Percentiles rank a stretch among this genome's conserved stretches.
Evolutionary conservation across 352 stramenopile genomes (phyloP).

Genomic region (Peronospora destructor): DNA sequence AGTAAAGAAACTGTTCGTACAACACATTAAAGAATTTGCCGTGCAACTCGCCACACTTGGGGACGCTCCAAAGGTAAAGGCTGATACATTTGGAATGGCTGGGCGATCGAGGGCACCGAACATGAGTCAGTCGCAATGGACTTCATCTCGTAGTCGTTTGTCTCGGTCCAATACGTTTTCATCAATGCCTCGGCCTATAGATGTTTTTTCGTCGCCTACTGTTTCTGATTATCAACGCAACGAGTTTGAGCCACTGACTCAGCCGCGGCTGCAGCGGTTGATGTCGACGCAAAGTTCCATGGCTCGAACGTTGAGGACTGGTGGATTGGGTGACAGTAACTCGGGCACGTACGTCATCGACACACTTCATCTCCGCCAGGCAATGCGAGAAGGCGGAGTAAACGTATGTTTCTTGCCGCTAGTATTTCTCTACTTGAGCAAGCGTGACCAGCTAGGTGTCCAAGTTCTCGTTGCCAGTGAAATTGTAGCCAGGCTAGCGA

Average conservation of each 20-base stretch:
- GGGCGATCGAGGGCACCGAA: constrained; percentile 8
- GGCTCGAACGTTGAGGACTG: constrained; percentile 18
- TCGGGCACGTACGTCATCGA: constrained; percentile 65
- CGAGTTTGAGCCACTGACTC: constrained; percentile 13
- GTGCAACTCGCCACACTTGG: constrained; percentile 55
- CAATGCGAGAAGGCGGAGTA: constrained; percentile 53
- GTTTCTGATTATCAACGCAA: constrained; percentile 3
- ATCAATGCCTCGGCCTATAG: constrained; percentile 21
- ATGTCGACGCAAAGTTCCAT: constrained; percentile 43
- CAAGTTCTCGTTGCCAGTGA: constrained; percentile 54
- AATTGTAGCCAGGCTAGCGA: constrained; percentile 65
- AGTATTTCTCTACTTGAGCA: constrained; percentile 41
- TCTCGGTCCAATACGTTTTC: constrained; percentile 30
- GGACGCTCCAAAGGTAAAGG: constrained; percentile 23
- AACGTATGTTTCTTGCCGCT: constrained; percentile 69
- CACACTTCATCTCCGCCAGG: constrained; percentile 47
- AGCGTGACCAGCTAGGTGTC: constrained; percentile 43
- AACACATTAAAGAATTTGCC: constrained; percentile 51
- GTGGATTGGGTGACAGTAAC: constrained; percentile 14
- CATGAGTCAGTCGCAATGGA: constrained; percentile 13
- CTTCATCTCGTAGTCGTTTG: constrained; percentile 13
- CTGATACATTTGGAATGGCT: constrained; percentile 2
- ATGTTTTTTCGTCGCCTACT: constrained; percentile 18
- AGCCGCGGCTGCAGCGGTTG: constrained; percentile 20
- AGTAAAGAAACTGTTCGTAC: constrained; percentile 49